Evolutionary conservation across 306 rosid species (phyloP).

Genomic region (Hippophae rhamnoides): DNA sequence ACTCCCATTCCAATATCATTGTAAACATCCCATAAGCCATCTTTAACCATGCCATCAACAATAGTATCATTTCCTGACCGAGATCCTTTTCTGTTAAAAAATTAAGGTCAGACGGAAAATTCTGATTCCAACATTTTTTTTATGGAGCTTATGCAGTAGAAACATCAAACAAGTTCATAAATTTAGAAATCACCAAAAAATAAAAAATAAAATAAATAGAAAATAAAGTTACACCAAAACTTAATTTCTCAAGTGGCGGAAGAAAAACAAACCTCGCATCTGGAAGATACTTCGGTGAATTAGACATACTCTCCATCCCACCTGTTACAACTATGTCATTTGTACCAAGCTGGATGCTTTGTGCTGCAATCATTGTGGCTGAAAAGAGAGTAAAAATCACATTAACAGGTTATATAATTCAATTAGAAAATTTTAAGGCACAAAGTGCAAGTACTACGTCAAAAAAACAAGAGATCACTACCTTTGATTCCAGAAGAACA

Average conservation of each 20-base stretch:
- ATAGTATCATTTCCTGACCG: constrained; percentile 79
- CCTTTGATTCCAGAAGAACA: constrained; percentile 93
- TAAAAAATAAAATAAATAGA: not conserved
- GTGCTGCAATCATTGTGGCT: constrained; percentile 92
- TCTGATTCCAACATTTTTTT: too few relatives aligned
- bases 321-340: constrained; percentile 74
- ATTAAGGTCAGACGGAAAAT: constrained; percentile 4
- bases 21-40: constrained; percentile 96
- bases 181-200: too few relatives aligned
- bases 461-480: constrained; percentile 10
- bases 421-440: not conserved
- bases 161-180: not conserved
- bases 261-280: constrained; percentile 50
- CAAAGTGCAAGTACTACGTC: constrained; percentile 1
- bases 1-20: constrained; percentile 81
- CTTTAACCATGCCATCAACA: constrained; percentile 85
- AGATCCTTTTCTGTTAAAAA: constrained; percentile 65
- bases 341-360: constrained; percentile 55
- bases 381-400: constrained; percentile 18
- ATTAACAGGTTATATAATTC: constrained; percentile 2
- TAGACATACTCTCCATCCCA: constrained; percentile 99
- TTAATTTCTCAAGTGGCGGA: constrained; percentile 1
- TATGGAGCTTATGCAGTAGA: not conserved
- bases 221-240: not conserved
- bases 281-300: constrained; percentile 71